Conservation (phyloP, 2,329 filamentous ascomycete genomes). For the Chaetomium sp. region DNA sequence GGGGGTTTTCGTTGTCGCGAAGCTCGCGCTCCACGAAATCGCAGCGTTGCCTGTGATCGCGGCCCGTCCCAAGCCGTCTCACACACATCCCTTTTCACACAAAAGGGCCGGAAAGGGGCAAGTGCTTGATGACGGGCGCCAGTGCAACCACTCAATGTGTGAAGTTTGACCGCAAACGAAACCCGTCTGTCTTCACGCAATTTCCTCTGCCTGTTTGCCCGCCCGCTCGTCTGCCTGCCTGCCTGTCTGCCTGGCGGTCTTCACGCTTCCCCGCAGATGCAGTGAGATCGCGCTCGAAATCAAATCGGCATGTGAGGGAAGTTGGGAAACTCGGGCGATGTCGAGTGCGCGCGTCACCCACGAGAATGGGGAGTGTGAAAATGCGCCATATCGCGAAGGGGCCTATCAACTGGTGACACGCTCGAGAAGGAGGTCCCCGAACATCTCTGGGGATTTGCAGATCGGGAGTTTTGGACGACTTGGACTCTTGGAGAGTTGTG, state of each 20-base stretch:
- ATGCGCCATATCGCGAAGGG: background rate
- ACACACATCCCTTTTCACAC: background rate
- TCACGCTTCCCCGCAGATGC: background rate
- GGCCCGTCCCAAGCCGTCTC: background rate
- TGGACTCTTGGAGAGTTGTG: no score
- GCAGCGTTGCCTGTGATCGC: background rate
- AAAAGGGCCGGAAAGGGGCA: background rate
- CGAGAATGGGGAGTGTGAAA: no score
- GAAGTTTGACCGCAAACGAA: slow-evolving; percentile 8
- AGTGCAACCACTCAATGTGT: slow-evolving; percentile 6
- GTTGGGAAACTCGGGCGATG: background rate
- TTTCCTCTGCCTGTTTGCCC: background rate
- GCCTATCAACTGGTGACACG: slow-evolving; percentile 13
- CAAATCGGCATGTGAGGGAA: background rate
- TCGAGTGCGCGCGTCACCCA: background rate
- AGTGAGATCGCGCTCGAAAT: no score
- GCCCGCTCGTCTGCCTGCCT: background rate
- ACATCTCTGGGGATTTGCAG: no score
- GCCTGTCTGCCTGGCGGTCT: background rate
- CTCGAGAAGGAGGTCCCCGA: background rate
- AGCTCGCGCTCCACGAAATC: background rate
- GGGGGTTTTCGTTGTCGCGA: background rate
- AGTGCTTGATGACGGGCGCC: background rate
- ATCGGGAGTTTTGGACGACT: no score
- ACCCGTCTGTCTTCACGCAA: background rate